phyloP scores from a whole-genome alignment of 202 grass and related monocot species.

The Schoenoplectus tabernaemontani region DNA sequence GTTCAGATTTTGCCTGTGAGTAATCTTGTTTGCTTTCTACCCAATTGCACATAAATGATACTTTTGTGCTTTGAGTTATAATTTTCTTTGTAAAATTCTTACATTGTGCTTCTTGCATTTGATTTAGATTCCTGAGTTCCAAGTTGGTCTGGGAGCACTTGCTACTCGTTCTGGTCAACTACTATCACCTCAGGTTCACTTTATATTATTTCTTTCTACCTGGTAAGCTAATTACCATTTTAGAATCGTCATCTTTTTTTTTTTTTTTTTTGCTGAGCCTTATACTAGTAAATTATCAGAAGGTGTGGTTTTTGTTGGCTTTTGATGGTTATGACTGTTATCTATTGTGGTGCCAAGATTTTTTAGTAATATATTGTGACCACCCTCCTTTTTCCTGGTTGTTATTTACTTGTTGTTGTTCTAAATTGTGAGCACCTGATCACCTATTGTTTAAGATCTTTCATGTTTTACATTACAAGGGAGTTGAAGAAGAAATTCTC shows the following conservation, averaged over 20 bases:
- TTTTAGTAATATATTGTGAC: not conserved
- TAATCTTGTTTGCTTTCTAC: slow-evolving; percentile 18
- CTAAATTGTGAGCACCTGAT: not conserved
- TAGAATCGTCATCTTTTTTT: not conserved
- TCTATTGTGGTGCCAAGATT: not conserved
- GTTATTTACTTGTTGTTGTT: too few species aligned
- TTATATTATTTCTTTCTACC: slow-evolving; percentile 9
- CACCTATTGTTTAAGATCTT: not conserved
- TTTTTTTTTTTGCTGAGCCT: not conserved
- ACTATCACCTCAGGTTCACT: slow-evolving; percentile 70
- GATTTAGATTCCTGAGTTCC: slow-evolving; percentile 74
- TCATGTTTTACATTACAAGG: not conserved
- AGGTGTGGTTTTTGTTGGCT: not conserved
- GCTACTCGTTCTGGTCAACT: slow-evolving; percentile 59
- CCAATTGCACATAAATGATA: not conserved
- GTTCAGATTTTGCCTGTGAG: slow-evolving; percentile 89
- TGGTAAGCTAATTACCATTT: not conserved
- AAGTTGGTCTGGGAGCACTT: slow-evolving; percentile 88
- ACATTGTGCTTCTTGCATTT: slow-evolving; percentile 21
- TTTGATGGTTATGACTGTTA: not conserved
- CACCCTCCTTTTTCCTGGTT: too few species aligned
- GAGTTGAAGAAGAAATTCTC: not conserved
- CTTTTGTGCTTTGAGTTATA: slow-evolving; percentile 3
- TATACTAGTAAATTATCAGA: not conserved
- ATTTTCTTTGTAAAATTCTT: slow-evolving; percentile 31